phyloP scores from a whole-genome alignment of 2,329 filamentous ascomycete genomes.

The Claviceps cyperi region DNA sequence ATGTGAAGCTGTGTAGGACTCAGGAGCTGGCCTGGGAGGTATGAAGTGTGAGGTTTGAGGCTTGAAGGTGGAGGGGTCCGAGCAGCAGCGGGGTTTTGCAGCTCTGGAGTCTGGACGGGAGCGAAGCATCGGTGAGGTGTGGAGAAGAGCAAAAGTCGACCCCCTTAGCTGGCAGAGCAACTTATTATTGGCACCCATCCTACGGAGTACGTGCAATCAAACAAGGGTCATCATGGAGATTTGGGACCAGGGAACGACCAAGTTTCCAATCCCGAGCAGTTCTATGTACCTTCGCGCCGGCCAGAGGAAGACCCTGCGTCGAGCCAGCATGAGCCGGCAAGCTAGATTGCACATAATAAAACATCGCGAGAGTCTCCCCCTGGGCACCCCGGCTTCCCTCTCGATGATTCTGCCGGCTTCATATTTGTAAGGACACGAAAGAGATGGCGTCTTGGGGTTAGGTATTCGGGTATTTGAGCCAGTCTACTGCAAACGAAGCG shows the following conservation, averaged over 20 bases:
- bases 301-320: background rate
- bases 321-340: background rate
- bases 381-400: background rate
- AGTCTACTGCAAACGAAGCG: no score
- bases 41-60: no score
- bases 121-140: constrained; percentile 14
- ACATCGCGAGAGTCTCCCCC: background rate
- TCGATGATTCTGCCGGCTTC: background rate
- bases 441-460: no score
- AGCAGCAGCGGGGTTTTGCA: constrained; percentile 15
- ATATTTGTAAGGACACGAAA: no score
- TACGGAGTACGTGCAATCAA: background rate
- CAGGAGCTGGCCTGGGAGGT: constrained; percentile 2
- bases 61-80: constrained; percentile 11
- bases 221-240: constrained; percentile 1
- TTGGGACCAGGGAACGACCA: background rate
- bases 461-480: no score
- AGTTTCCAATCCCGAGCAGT: background rate
- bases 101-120: constrained; percentile 1
- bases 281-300: background rate
- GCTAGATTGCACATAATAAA: background rate
- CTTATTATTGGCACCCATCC: background rate
- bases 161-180: background rate
- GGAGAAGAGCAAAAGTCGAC: constrained; percentile 7
- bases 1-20: constrained; percentile 1